phyloP scores from a whole-genome alignment of 305 asterid species.

The Solanum hybrid region DNA sequence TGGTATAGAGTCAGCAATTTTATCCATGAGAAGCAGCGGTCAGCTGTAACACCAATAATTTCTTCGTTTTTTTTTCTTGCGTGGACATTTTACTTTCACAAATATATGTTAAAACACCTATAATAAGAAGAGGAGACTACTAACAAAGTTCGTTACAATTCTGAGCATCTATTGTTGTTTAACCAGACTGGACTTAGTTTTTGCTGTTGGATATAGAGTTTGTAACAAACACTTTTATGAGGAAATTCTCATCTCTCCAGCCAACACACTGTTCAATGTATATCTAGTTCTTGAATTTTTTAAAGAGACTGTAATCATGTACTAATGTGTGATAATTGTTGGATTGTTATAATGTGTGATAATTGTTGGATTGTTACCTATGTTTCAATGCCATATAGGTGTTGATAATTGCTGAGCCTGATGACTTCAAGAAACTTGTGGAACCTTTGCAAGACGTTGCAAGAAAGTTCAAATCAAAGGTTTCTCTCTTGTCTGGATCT shows the following conservation, averaged over 20 bases:
- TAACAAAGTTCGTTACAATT: not conserved
- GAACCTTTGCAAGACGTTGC: constrained; percentile 60
- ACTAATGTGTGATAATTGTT: not conserved
- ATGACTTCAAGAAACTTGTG: constrained; percentile 43
- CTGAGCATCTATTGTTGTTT: not conserved
- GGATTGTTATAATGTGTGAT: not conserved
- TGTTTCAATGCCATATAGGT: constrained; percentile 41
- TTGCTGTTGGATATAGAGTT: not conserved
- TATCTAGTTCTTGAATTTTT: not conserved
- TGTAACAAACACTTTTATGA: not conserved
- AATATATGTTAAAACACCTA: not conserved
- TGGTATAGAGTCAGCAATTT: not conserved
- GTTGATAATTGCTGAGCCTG: constrained; percentile 67
- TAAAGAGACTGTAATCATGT: not conserved
- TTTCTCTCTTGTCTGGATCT: constrained; percentile 12
- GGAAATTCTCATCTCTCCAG: not conserved
- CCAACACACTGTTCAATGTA: not conserved
- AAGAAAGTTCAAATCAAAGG: constrained; percentile 77
- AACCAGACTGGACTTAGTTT: not conserved
- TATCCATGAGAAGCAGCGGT: not conserved
- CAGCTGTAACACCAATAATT: not conserved
- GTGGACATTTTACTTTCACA: not conserved
- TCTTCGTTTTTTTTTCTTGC: not conserved
- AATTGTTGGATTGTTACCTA: not conserved
- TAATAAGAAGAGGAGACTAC: not conserved